These are phyloP conservation scores for Saccharomyces jurei DNA, from an alignment of 805 yeast species.

Conservation along the genomic window DNA sequence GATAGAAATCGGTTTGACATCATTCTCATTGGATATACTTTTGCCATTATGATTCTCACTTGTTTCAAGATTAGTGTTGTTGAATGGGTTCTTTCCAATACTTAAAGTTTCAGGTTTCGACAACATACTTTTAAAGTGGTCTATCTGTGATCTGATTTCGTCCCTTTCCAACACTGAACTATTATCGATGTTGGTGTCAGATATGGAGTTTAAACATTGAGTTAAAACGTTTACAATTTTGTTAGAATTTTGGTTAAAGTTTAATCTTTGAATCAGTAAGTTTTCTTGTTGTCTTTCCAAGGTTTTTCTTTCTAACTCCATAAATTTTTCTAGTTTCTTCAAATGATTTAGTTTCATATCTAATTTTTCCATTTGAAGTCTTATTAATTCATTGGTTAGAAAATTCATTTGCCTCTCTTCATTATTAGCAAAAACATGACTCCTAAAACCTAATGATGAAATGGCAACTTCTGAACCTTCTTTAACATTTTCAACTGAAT, in stretches of 20 bases:
- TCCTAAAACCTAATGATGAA: constrained; percentile 68
- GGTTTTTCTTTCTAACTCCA: constrained; percentile 55
- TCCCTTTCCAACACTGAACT: constrained; percentile 14
- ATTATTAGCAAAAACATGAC: constrained; percentile 69
- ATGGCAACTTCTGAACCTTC: constrained; percentile 65
- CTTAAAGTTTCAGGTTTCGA: constrained; percentile 27
- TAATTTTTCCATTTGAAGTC: constrained; percentile 54
- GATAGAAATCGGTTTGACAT: constrained; percentile 47
- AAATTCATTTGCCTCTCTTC: constrained; percentile 74
- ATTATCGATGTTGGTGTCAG: background rate
- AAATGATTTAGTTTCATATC: constrained; percentile 56
- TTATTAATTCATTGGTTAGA: constrained; percentile 47
- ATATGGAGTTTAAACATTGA: background rate
- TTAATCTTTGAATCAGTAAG: constrained; percentile 53
- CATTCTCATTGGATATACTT: constrained; percentile 20
- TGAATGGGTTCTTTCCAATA: constrained; percentile 10
- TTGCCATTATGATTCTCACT: constrained; percentile 19
- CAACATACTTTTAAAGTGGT: constrained; percentile 5
- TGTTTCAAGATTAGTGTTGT: background rate
- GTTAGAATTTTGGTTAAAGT: constrained; percentile 54
- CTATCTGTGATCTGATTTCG: background rate
- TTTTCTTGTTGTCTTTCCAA: constrained; percentile 59
- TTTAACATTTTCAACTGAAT: constrained; percentile 17
- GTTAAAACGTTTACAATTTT: constrained; percentile 35
- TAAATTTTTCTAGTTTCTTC: constrained; percentile 52